These are phyloP conservation scores for Trametes villosa DNA, from an alignment of 768 basidiomycete species.

Conservation along the genomic window DNA sequence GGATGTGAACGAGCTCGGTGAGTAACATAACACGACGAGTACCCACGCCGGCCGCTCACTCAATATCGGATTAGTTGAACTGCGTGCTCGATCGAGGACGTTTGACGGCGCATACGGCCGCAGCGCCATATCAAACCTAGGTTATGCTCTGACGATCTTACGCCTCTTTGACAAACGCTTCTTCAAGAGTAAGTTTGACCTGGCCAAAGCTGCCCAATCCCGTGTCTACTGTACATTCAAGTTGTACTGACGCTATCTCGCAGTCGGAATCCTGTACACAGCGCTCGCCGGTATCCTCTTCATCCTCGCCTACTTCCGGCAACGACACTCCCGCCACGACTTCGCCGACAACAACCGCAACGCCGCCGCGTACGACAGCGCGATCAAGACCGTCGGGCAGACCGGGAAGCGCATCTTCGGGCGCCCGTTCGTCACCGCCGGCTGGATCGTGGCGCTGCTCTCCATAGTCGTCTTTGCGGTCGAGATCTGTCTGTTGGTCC, in stretches of 20 bases:
- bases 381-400: constrained; percentile 63
- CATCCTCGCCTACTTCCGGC: constrained; percentile 59
- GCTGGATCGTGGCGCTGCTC: constrained; percentile 71
- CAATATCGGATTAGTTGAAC: too few species aligned
- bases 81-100: constrained; percentile 80
- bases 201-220: too few species aligned
- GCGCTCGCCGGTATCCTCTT: constrained; percentile 65
- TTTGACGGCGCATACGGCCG: constrained; percentile 84
- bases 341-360: constrained; percentile 61
- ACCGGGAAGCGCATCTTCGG: constrained; percentile 69
- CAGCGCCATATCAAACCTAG: constrained; percentile 73
- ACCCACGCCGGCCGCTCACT: too few species aligned
- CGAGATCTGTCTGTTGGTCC: constrained; percentile 66
- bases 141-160: constrained; percentile 73
- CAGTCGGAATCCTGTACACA: constrained; percentile 66
- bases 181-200: constrained; percentile 72
- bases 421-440: constrained; percentile 78
- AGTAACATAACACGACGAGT: neutral
- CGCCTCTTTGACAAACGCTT: constrained; percentile 81
- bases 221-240: neutral
- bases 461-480: constrained; percentile 62
- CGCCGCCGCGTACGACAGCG: constrained; percentile 32
- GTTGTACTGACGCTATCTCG: neutral
- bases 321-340: constrained; percentile 71
- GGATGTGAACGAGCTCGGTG: constrained; percentile 40